Base-by-base conservation (phyloP, 2,329 filamentous ascomycete species). In the Remersonia thermophila region DNA sequence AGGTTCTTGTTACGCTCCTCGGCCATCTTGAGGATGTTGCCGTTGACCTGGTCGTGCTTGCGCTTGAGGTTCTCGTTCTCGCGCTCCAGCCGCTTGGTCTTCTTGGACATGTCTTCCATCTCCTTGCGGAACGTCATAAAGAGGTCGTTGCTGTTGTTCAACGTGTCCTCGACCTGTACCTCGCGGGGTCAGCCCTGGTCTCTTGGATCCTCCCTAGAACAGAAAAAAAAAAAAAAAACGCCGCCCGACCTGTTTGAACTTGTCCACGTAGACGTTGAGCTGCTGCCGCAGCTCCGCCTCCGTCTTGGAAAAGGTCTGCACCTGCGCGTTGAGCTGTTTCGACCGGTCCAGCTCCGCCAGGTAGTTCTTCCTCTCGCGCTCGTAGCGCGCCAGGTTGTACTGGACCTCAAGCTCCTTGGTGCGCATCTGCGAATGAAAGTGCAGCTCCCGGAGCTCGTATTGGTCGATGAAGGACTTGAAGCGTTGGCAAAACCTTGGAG, bases 51-150 rank as follows among this genome's bases (percentile, higher is more conserved):
- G 50, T 95, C 87, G 57, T 95, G 89, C 59, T 95, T 94, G 38
- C 89, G 77, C 47, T 85, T 93, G 35, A 94, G 71, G 13, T 75
- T 80, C 50, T 91, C 80, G 52, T 98, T 96, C 54, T 98, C 91
- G 61, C 94, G 94, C 58, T 98, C 91, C 36, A 98, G 67, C 17
- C 86, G 80, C 61, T 95, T 95, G 5, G 89, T 94, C 65, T 96
- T 96, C 65, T 95, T 95, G 1, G 87, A 94, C 87, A 96, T 96
- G 54, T 96, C 91, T 61, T 96, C 91, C 87, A 96, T 96, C 61
- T 96, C 91, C 63, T 94, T 95, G 37, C 89, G 77, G 62, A 96
- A 96, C 1, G 91, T 95, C 48, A 95, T 67, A 60, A 96, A 96
- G 36, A 96, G 67, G 56, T 96, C 91, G 64, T 96, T 96, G 60